Conservation (phyloP, 2,329 filamentous ascomycete species). For the Allantophomopsis lycopodina region DNA sequence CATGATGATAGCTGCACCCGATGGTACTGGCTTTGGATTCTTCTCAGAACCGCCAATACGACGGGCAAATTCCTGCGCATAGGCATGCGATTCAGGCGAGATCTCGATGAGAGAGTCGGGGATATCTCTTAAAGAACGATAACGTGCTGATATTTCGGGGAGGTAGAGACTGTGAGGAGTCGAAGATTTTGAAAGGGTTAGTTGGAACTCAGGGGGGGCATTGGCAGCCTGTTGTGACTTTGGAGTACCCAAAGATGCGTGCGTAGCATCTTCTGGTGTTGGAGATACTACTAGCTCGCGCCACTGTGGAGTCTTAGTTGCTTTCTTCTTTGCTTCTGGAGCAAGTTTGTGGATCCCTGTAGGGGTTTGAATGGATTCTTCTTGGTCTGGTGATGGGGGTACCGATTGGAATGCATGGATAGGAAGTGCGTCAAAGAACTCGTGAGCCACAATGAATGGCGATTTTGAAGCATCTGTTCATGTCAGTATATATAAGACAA, state of each 20-base stretch:
- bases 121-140: conserved; percentile 56
- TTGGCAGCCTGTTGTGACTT: conserved; percentile 32
- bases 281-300: conserved; percentile 69
- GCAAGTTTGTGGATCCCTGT: conserved; percentile 26
- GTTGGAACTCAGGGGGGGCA: conserved; percentile 68
- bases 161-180: conserved; percentile 80
- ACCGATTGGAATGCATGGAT: conserved; percentile 90
- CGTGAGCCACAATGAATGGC: conserved; percentile 91
- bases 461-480: conserved; percentile 49
- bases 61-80: conserved; percentile 66
- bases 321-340: conserved; percentile 8
- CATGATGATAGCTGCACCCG: conserved; percentile 84
- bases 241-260: conserved; percentile 38
- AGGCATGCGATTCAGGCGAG: conserved; percentile 74
- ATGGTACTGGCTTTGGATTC: conserved; percentile 44
- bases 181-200: conserved; percentile 59
- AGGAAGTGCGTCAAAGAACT: conserved; percentile 96
- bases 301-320: conserved; percentile 47
- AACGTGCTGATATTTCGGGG: conserved; percentile 68
- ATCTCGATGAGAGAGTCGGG: conserved; percentile 71
- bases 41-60: conserved; percentile 61
- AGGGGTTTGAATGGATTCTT: conserved; percentile 22
- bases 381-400: conserved; percentile 25
- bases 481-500: conserved; percentile 1
- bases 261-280: conserved; percentile 39